Base-by-base conservation (phyloP, 2,329 filamentous ascomycete species). In the Aureobasidium uvarum region DNA sequence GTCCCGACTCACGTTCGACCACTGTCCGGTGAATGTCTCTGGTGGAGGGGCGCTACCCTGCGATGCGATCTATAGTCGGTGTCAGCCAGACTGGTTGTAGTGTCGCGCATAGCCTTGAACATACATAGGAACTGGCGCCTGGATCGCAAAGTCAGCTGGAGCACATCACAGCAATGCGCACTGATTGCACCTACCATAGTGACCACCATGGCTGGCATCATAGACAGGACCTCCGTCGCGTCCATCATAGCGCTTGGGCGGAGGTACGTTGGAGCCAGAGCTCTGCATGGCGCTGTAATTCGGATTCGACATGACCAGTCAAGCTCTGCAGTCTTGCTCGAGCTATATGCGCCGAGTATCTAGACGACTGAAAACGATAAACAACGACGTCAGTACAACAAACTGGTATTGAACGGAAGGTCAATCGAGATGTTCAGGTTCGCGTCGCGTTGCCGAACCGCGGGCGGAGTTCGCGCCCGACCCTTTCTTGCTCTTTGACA, bases 1-100 rank as follows among this genome's bases (percentile, higher is more conserved):
- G 0, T 38, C 7, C 31, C 25, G 43, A 79, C 86, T 74, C 81
- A 95, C 94, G 81, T 99, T 99, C 72, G 92, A 90, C 93, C 94
- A 98, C 68, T 92, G 89, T 18, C 93, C 93, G 1, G 91, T 94
- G 79, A 97, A 98, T 66, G 96, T 86, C 77, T 97, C 93, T 52
- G 92, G 83, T 68, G 87, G 89, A n/a, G 93, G 92, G 54, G 92
- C 91, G 77, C 91, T 95, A 66, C 92, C 92, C 79, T 92, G 89
- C 51, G 89, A 87, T 56, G 93, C 91, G 71, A 97, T 89, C 90
- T 95, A 77, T 72, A n/a, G 69, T 73, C 39, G 20, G n/a, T 41
- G 65, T 67, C 43, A 70, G 64, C 43, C 46, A 28, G 38, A 48
- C 20, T 41, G 38, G 20, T 3, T 28, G 23, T 11, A 38, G 38